Base-by-base conservation (phyloP, 2,329 filamentous ascomycete genomes). In the Aspergillus aculeatus region DNA sequence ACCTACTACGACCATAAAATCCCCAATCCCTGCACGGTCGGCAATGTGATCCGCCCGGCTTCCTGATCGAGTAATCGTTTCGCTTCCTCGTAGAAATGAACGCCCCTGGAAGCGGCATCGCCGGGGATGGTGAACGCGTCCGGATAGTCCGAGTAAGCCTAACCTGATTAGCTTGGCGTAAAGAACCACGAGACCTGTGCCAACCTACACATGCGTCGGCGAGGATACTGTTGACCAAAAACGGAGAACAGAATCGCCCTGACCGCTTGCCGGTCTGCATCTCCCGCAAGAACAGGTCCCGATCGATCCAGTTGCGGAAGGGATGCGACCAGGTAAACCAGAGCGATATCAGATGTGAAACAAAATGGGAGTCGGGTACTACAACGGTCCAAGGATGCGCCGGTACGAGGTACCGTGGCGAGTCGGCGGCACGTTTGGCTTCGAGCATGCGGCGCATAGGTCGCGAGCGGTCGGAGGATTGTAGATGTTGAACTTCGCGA, bases 1-100 rank as follows among this genome's bases (percentile, higher is more conserved):
- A 58, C 68, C 64, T 64, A 73, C 72, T 68, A 71, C 21, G 68
- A 50, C 57, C 69, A 69, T n/a, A 74, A 59, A 1, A 73, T 65
- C 3, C 68, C 72, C 16, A 73, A 53, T 1, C 71, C 71, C 61
- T 75, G 72, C 5, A 74, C 64, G 14, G 68, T 69, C 6, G 71
- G 54, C 19, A 76, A 56, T 3, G 64, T 71, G 14, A 73, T 65
- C 49, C 66, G 65, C 5, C 70, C 73, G 35, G 72, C 66, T 60
- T 73, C 69, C 32, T 70, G 59, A 6, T 73, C 69, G 7, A 73
- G 62, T 5, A 68, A 62, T 7, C 59, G 67, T 56, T 70, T 74
- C 4, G 73, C 73, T 61, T 76, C 73, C 23, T 66, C 62, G 58
- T 74, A 75, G 47, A 76, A 76, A 49, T 72, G 70, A 9, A 66